Conservation (phyloP, 2,329 filamentous ascomycete genomes). For the Exophiala sp. region DNA sequence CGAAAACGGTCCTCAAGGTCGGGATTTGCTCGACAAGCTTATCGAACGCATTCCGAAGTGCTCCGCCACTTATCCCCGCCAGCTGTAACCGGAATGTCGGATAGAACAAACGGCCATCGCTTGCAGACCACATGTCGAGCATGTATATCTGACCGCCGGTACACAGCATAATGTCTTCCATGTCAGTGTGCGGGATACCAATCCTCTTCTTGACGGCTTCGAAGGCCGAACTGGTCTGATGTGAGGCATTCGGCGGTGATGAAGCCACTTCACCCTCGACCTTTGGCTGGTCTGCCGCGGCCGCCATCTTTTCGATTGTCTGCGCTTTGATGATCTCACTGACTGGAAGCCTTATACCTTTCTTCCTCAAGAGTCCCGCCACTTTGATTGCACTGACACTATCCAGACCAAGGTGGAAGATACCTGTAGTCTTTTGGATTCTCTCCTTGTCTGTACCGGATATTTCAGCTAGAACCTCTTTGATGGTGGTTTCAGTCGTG, state of each 20-base stretch:
- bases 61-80: conserved; percentile 35
- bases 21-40: conserved; percentile 50
- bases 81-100: conserved; percentile 62
- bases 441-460: conserved; percentile 54
- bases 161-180: conserved; percentile 60
- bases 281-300: conserved; percentile 9
- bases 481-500: conserved; percentile 38
- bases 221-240: neutral
- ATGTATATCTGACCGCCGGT: conserved; percentile 76
- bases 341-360: conserved; percentile 58
- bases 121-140: conserved; percentile 68
- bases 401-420: conserved; percentile 83
- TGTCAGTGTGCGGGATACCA: conserved; percentile 40
- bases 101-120: conserved; percentile 63
- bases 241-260: neutral
- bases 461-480: conserved; percentile 47
- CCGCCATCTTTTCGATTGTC: conserved; percentile 60
- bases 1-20: conserved; percentile 64
- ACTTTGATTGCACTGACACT: conserved; percentile 90
- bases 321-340: conserved; percentile 63
- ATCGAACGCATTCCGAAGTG: conserved; percentile 57
- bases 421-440: conserved; percentile 57
- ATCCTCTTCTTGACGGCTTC: conserved; percentile 1
- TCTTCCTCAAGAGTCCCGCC: conserved; percentile 61
- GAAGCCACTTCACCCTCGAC: neutral